Evolutionary conservation across 352 stramenopile genomes (phyloP).

Genomic region (Pythium sukuiense): DNA sequence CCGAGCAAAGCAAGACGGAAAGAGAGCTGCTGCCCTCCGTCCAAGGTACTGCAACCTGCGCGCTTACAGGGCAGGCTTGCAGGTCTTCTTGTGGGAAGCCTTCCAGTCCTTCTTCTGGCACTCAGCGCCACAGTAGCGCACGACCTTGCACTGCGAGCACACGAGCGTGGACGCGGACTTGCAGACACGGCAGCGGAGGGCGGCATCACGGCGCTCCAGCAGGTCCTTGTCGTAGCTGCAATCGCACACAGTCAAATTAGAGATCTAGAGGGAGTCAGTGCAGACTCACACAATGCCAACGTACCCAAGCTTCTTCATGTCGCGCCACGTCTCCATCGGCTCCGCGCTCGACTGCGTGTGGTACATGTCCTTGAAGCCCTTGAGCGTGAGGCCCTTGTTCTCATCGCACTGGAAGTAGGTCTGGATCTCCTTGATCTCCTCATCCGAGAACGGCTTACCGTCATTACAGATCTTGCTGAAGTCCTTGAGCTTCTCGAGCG

Average conservation of each 20-base stretch:
- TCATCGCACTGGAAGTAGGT: conserved; percentile 91
- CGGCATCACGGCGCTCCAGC: conserved; percentile 66
- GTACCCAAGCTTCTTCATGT: conserved; percentile 88
- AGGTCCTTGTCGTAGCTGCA: conserved; percentile 71
- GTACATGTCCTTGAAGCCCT: conserved; percentile 92
- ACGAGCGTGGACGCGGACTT: conserved; percentile 73
- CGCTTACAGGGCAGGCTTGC: conserved; percentile 57
- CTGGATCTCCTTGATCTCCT: conserved; percentile 91
- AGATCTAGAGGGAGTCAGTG: not conserved
- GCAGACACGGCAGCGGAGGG: conserved; percentile 80
- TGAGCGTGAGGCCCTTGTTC: conserved; percentile 88
- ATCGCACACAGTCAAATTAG: conserved; percentile 3
- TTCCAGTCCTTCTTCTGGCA: conserved; percentile 92
- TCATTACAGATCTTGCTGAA: conserved; percentile 91
- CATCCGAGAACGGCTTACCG: conserved; percentile 84
- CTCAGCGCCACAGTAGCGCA: conserved; percentile 84
- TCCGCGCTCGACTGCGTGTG: conserved; percentile 89
- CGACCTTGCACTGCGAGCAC: conserved; percentile 86
- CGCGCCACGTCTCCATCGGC: conserved; percentile 87
- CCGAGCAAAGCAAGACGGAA: not conserved
- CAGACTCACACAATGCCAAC: conserved; percentile 13
- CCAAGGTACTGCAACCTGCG: not conserved
- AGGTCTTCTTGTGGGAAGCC: conserved; percentile 80
- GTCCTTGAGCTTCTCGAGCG: conserved; percentile 84
- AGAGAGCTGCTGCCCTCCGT: conserved; percentile 1